These are phyloP conservation scores for Entoloma clypeatum DNA, from an alignment of 1,284 basidiomycete species.

Conservation along the genomic window DNA sequence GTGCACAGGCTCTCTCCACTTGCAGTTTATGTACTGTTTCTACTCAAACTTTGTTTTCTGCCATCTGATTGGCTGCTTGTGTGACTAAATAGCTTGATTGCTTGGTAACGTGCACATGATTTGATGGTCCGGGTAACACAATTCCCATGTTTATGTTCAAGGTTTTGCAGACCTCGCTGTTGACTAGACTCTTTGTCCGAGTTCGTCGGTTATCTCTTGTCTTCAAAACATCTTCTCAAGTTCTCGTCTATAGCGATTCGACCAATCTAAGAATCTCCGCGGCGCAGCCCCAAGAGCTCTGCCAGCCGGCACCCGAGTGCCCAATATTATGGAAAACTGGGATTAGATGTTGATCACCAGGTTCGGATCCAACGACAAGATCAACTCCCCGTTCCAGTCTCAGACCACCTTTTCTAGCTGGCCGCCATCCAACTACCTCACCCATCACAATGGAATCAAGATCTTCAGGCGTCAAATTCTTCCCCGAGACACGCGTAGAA, in stretches of 20 bases:
- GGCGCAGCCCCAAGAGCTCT: conserved; percentile 22
- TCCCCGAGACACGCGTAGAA: conserved; percentile 6
- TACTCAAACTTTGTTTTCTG: no score
- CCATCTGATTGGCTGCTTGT: no score
- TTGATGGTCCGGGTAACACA: no score
- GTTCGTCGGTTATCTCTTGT: no score
- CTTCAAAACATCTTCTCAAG: no score
- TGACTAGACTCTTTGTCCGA: no score
- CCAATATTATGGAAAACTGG: conserved; percentile 21
- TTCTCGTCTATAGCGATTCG: not conserved
- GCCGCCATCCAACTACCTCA: conserved; percentile 20
- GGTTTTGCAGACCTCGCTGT: no score
- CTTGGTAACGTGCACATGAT: no score
- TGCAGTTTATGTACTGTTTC: no score
- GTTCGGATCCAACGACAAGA: conserved; percentile 1
- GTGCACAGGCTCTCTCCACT: no score
- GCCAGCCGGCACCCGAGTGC: conserved; percentile 24
- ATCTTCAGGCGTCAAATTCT: conserved; percentile 14
- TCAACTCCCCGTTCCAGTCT: conserved; percentile 18
- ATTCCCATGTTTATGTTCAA: no score
- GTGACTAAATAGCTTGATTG: no score
- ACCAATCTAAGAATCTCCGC: conserved; percentile 16
- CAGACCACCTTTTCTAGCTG: conserved; percentile 19
- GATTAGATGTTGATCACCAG: not conserved
- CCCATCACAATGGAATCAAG: conserved; percentile 17